phyloP scores from a whole-genome alignment of 2,329 filamentous ascomycete species.

The Ascochyta rabiei region DNA sequence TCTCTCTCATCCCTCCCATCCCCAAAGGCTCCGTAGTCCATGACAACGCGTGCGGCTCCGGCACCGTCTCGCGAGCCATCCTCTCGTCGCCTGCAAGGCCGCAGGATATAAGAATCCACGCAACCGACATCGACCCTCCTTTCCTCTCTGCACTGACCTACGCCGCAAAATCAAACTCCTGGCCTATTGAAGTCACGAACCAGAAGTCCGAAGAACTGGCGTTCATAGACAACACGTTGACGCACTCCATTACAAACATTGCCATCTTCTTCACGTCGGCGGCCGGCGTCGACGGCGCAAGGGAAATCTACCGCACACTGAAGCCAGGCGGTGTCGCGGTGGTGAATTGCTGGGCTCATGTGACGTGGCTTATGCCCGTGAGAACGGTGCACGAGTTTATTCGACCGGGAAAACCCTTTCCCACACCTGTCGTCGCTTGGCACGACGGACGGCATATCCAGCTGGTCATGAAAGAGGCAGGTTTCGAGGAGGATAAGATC shows the following conservation, averaged over 20 bases:
- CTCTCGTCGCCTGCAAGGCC: slow-evolving; percentile 14
- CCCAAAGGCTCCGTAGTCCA: slow-evolving; percentile 36
- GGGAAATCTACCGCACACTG: slow-evolving; percentile 49
- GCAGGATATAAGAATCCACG: slow-evolving; percentile 31
- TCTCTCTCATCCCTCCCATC: slow-evolving; percentile 36
- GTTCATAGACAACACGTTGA: slow-evolving; percentile 44
- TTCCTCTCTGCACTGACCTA: slow-evolving; percentile 32
- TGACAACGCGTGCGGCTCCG: slow-evolving; percentile 45
- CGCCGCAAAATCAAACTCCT: slow-evolving; percentile 21
- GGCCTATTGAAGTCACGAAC: slow-evolving; percentile 32
- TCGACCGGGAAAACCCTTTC: slow-evolving; percentile 26
- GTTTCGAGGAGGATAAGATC: slow-evolving; percentile 31
- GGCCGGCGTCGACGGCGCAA: slow-evolving; percentile 39
- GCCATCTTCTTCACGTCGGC: slow-evolving; percentile 48
- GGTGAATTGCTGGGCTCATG: slow-evolving; percentile 45
- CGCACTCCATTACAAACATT: slow-evolving; percentile 49
- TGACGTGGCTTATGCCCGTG: slow-evolving; percentile 35
- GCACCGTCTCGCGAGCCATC: slow-evolving; percentile 36
- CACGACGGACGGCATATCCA: slow-evolving; percentile 34
- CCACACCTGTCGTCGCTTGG: slow-evolving; percentile 31
- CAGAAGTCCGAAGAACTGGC: slow-evolving; percentile 23
- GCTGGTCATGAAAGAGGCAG: slow-evolving; percentile 36
- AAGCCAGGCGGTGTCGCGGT: slow-evolving; percentile 46
- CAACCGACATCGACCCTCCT: slow-evolving; percentile 38
- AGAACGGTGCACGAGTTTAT: slow-evolving; percentile 24